phyloP scores from a whole-genome alignment of 106 monocot genomes.

The Apostasia ramifera region DNA sequence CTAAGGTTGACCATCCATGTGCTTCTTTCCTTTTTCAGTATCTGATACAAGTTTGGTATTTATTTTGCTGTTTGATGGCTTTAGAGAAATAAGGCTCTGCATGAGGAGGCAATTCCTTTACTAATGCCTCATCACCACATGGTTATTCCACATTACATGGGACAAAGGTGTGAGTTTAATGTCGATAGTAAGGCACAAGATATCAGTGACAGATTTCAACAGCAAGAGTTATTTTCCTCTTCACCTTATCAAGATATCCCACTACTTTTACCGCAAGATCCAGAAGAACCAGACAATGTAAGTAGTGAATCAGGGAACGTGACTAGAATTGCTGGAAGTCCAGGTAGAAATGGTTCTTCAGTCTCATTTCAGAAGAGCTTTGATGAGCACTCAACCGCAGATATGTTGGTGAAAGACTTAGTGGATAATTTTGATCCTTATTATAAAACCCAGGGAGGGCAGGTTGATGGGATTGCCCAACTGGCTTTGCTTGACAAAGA shows the following conservation, averaged over 20 bases:
- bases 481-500: slow-evolving; percentile 39
- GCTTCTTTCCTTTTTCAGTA: not conserved
- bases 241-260: slow-evolving; percentile 81
- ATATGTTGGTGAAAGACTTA: slow-evolving; percentile 76
- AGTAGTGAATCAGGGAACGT: slow-evolving; percentile 18
- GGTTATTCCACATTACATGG: slow-evolving; percentile 99
- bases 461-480: slow-evolving; percentile 19
- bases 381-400: slow-evolving; percentile 24
- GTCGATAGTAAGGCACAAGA: slow-evolving; percentile 16
- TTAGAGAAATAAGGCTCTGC: slow-evolving; percentile 94
- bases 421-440: slow-evolving; percentile 58
- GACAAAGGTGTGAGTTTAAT: slow-evolving; percentile 36
- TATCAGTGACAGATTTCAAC: slow-evolving; percentile 24
- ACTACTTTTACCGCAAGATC: slow-evolving; percentile 73
- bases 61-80: not conserved
- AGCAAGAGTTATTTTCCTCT: slow-evolving; percentile 36
- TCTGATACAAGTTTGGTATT: not conserved
- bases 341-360: slow-evolving; percentile 5
- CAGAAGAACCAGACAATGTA: slow-evolving; percentile 19
- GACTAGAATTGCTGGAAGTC: too few species aligned
- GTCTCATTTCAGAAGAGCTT: slow-evolving; percentile 36
- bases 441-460: slow-evolving; percentile 11
- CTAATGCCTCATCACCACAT: slow-evolving; percentile 99
- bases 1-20: slow-evolving; percentile 53
- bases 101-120: slow-evolving; percentile 87